Percentiles rank a stretch among this genome's conserved stretches.
phyloP scores from a whole-genome alignment of 257 asterid species.

The Ehretia macrophylla region DNA sequence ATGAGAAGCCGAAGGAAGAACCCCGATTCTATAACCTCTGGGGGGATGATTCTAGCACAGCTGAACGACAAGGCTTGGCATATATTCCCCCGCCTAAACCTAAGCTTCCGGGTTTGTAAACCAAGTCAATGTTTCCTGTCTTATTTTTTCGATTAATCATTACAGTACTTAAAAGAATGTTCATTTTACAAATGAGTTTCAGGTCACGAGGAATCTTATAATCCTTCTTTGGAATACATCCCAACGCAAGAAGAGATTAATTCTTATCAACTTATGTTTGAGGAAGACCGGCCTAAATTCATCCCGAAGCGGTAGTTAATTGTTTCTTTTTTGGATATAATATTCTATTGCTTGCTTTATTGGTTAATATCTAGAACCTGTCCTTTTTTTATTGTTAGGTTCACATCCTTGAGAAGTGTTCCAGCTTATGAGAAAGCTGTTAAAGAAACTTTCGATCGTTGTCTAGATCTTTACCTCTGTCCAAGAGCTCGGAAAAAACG shows the following conservation, averaged over 20 bases:
- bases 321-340: too few species aligned
- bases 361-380: background rate
- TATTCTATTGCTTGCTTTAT: constrained; percentile 10
- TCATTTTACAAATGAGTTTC: constrained; percentile 23
- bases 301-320: constrained; percentile 69
- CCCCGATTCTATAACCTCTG: constrained; percentile 57
- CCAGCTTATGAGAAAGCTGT: constrained; percentile 90
- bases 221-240: constrained; percentile 86
- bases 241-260: constrained; percentile 87
- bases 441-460: constrained; percentile 77
- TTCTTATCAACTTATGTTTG: constrained; percentile 84
- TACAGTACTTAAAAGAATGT: background rate
- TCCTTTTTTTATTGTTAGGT: constrained; percentile 36
- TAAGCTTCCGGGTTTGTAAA: constrained; percentile 66
- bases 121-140: constrained; percentile 2
- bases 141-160: too few species aligned
- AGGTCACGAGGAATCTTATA: constrained; percentile 96
- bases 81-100: constrained; percentile 92
- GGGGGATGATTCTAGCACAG: constrained; percentile 66
- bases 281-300: constrained; percentile 90
- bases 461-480: constrained; percentile 91
- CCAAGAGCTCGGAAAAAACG: constrained; percentile 86
- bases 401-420: constrained; percentile 66
- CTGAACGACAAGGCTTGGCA: constrained; percentile 80
- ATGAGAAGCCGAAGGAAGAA: constrained; percentile 77